phyloP scores from a whole-genome alignment of 1,139 yeast species.

The Pichia sp. region DNA sequence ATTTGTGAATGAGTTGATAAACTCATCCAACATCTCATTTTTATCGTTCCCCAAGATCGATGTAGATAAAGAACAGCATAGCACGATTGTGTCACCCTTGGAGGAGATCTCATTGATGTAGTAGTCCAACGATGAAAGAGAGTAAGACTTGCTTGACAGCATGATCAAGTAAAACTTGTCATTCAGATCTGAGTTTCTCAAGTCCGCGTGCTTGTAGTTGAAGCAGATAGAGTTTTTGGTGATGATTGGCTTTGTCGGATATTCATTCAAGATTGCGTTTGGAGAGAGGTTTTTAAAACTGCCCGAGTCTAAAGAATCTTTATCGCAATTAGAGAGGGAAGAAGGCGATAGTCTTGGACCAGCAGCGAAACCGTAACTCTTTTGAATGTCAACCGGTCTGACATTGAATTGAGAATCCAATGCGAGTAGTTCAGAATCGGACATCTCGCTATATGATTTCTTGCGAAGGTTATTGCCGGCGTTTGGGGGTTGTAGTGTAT shows the following conservation, averaged over 20 bases:
- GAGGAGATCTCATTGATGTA: slow-evolving; percentile 46
- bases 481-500: slow-evolving; percentile 14
- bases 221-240: slow-evolving; percentile 35
- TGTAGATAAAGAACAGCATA: slow-evolving; percentile 33
- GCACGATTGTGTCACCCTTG: slow-evolving; percentile 62
- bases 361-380: slow-evolving; percentile 18
- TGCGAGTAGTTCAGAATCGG: slow-evolving; percentile 58
- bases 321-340: slow-evolving; percentile 20
- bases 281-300: slow-evolving; percentile 18
- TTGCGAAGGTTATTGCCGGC: slow-evolving; percentile 31
- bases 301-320: slow-evolving; percentile 12
- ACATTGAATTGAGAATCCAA: slow-evolving; percentile 51
- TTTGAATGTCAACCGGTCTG: slow-evolving; percentile 25
- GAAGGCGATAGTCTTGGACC: slow-evolving; percentile 17
- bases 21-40: slow-evolving; percentile 6
- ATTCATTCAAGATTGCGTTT: slow-evolving; percentile 22
- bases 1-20: slow-evolving; percentile 19
- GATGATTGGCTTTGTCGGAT: slow-evolving; percentile 30
- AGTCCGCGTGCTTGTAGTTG: slow-evolving; percentile 43
- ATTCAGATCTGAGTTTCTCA: slow-evolving; percentile 20
- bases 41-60: slow-evolving; percentile 16
- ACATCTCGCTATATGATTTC: slow-evolving; percentile 59
- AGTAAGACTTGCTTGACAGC: slow-evolving; percentile 59
- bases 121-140: slow-evolving; percentile 75
- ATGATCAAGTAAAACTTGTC: slow-evolving; percentile 53